Conservation (phyloP, 805 yeast genomes). For the Ascoidea tarda region DNA sequence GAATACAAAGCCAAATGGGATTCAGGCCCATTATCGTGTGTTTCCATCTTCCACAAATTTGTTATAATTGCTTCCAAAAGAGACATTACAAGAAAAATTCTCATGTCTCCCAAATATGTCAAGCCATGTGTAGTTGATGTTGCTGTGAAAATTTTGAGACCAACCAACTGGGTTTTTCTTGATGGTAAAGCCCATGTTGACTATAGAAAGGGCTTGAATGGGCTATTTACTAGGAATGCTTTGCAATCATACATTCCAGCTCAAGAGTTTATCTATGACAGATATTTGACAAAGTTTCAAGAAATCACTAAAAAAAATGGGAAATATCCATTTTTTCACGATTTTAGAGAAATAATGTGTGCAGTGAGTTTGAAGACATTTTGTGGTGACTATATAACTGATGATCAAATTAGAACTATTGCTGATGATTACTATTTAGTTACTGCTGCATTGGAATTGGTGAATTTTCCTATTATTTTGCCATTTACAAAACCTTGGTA, state of each 20-base stretch:
- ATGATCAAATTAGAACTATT: slow-evolving; percentile 73
- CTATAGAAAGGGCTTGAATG: slow-evolving; percentile 82
- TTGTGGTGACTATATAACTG: slow-evolving; percentile 91
- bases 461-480: slow-evolving; percentile 91
- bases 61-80: slow-evolving; percentile 87
- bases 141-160: slow-evolving; percentile 85
- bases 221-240: slow-evolving; percentile 76
- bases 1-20: slow-evolving; percentile 90
- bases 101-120: slow-evolving; percentile 74
- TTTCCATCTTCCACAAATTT: slow-evolving; percentile 94
- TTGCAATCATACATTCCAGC: slow-evolving; percentile 73
- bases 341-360: slow-evolving; percentile 91
- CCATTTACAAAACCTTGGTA: slow-evolving; percentile 98
- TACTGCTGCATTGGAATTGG: slow-evolving; percentile 93
- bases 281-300: slow-evolving; percentile 56
- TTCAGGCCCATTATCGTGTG: slow-evolving; percentile 90
- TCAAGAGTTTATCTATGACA: slow-evolving; percentile 75
- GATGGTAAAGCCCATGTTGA: slow-evolving; percentile 95
- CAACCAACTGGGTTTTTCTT: slow-evolving; percentile 93
- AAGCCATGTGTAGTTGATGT: slow-evolving; percentile 98
- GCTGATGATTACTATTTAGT: slow-evolving; percentile 88
- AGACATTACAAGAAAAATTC: slow-evolving; percentile 77
- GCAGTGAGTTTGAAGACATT: slow-evolving; percentile 87
- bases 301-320: slow-evolving; percentile 38
- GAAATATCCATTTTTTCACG: slow-evolving; percentile 74